phyloP scores from a whole-genome alignment of 2,329 filamentous ascomycete species.

The Colletotrichum sp. region DNA sequence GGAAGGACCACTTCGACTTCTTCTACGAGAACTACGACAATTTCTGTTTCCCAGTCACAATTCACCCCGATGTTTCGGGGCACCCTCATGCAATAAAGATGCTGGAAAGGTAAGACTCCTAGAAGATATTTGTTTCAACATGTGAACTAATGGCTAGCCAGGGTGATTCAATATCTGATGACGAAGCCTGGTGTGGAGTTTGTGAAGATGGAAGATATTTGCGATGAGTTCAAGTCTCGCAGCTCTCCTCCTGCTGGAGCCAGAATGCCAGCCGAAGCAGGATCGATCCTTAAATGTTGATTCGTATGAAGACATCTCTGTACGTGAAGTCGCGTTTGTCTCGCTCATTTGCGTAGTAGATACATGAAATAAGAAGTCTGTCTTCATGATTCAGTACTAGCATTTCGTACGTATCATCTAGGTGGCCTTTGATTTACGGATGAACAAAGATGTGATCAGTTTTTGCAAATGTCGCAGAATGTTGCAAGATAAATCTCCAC shows the following conservation, averaged over 20 bases:
- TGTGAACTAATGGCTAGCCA: constrained; percentile 19
- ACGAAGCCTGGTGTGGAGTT: constrained; percentile 65
- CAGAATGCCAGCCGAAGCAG: constrained; percentile 57
- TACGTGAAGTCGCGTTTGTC: background rate
- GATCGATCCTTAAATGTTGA: background rate
- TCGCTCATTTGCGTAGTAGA: background rate
- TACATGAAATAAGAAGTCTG: background rate
- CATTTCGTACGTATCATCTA: background rate
- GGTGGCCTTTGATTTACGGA: background rate
- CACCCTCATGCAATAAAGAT: constrained; percentile 75
- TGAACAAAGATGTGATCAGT: background rate
- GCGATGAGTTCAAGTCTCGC: constrained; percentile 73
- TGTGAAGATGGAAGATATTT: constrained; percentile 72
- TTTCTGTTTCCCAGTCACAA: constrained; percentile 79
- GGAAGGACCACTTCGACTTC: constrained; percentile 73
- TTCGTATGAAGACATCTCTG: background rate
- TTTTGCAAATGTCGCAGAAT: background rate
- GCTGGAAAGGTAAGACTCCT: constrained; percentile 55
- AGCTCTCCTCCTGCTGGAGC: constrained; percentile 63
- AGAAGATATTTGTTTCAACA: background rate
- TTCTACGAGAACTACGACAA: constrained; percentile 79
- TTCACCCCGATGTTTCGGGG: constrained; percentile 76
- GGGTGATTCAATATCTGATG: constrained; percentile 73
- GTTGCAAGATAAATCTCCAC: background rate
- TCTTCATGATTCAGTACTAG: background rate